Conservation (phyloP, 1,139 yeast genomes). For the Taphrina pruni region DNA sequence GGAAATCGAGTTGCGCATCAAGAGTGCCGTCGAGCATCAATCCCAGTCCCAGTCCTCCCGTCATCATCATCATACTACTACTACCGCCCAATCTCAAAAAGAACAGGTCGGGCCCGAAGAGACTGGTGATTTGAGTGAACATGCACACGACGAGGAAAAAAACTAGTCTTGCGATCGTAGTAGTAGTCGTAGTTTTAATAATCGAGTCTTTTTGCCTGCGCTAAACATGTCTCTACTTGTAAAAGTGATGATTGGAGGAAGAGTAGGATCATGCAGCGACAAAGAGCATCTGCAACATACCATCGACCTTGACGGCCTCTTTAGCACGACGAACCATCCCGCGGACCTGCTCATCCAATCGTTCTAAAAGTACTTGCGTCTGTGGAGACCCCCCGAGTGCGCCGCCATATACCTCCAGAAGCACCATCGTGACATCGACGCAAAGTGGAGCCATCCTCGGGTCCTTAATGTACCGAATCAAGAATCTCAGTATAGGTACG, state of each 20-base stretch:
- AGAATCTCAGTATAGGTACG: slow-evolving; percentile 87
- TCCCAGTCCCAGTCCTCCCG: too few species aligned
- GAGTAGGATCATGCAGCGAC: slow-evolving; percentile 1
- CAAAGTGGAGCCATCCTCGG: slow-evolving; percentile 74
- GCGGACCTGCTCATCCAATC: slow-evolving; percentile 65
- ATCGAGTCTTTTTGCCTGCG: background rate
- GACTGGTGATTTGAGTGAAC: background rate
- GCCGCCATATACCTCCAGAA: slow-evolving; percentile 50
- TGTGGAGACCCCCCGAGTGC: slow-evolving; percentile 70
- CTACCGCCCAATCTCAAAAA: too few species aligned
- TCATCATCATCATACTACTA: too few species aligned
- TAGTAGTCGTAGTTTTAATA: background rate
- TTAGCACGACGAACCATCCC: slow-evolving; percentile 76
- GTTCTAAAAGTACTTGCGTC: slow-evolving; percentile 70
- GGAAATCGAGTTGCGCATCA: slow-evolving; percentile 38
- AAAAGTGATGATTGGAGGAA: too few species aligned
- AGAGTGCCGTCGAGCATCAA: slow-evolving; percentile 28
- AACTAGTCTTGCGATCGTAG: background rate
- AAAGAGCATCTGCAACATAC: slow-evolving; percentile 84
- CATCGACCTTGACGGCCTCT: slow-evolving; percentile 88
- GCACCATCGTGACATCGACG: slow-evolving; percentile 82
- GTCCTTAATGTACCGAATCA: slow-evolving; percentile 73
- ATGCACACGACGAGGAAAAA: background rate
- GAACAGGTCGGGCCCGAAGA: background rate
- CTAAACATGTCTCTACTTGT: background rate